Base-by-base conservation (phyloP, 2,329 filamentous ascomycete species). In the Cladosporium colombiae region DNA sequence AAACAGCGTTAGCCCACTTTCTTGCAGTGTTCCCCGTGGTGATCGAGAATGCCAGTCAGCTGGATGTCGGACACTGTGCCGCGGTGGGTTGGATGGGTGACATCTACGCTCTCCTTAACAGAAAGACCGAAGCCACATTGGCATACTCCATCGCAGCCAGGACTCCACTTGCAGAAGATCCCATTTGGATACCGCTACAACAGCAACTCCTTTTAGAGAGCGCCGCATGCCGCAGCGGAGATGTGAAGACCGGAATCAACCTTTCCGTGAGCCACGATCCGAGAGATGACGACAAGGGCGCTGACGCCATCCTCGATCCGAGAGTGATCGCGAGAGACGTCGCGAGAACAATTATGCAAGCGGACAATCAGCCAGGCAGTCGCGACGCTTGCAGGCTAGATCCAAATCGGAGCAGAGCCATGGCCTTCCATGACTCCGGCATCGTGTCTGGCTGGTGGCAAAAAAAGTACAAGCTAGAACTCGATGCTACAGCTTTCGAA, bases 31-130 rank as follows among this genome's bases (percentile, higher is more conserved):
- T 73, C 16, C 37, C 65, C 2, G 55, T 27, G 25, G 68, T 69
- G 4, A 65, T 73, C 11, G 40, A 25, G n/a, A 60, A 65, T 14
- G n/a, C 63, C 13, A 18, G n/a, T 10, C 53, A 69, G 6, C 60
- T 73, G 11, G 70, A 74, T 44, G 67, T 63, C 33, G 72, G 70
- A 18, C 71, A 73, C 55, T 71, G 70, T 44, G 70, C 70, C 14
- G 71, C 72, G 14, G 71, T 71, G 14, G 71, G 71, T 44, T 73
- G 72, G 71, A 66, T 73, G 21, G 72, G 68, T 8, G 72, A 74
- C 59, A 52, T 68, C 21, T 74, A 70, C 53, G 62, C 66, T 27
- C 66, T 71, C 50, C 65, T 68, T 10, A 68, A 70, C 49, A 66
- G 69, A 4, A 64, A 67, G 35, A 64, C 67, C 1, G 72, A 74